phyloP scores from a whole-genome alignment of 1,284 basidiomycete species.

The Trametes versicolor region DNA sequence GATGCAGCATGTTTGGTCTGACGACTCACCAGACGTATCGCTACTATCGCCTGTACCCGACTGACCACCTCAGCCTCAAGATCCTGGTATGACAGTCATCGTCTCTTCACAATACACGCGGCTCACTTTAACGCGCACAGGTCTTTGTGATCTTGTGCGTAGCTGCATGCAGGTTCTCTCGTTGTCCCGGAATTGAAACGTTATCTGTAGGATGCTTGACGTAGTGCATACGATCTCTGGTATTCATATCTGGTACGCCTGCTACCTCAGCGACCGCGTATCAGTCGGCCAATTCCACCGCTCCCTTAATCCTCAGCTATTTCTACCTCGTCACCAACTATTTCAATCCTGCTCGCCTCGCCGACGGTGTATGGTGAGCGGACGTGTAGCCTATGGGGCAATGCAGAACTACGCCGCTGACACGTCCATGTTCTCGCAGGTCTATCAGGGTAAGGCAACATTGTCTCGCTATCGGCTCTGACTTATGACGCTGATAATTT shows the following conservation, averaged over 20 bases:
- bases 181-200: too few species aligned
- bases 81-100: background rate
- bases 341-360: slow-evolving; percentile 14
- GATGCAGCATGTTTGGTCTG: slow-evolving; percentile 23
- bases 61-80: slow-evolving; percentile 18
- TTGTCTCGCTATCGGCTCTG: too few species aligned
- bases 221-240: background rate
- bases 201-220: background rate
- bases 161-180: too few species aligned
- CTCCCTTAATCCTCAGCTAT: too few species aligned
- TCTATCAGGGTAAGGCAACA: slow-evolving; percentile 12
- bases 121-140: too few species aligned
- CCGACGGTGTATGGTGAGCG: slow-evolving; percentile 22
- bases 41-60: slow-evolving; percentile 25
- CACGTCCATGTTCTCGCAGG: background rate
- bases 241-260: slow-evolving; percentile 11
- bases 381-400: too few species aligned
- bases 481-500: background rate
- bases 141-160: background rate
- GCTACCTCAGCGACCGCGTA: background rate
- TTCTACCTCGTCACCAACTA: slow-evolving; percentile 28
- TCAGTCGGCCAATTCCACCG: background rate
- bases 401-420: background rate
- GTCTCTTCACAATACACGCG: too few species aligned
- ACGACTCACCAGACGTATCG: slow-evolving; percentile 28